phyloP scores from a whole-genome alignment of 2,329 filamentous ascomycete species.

The Hymenoscyphus salicellus region DNA sequence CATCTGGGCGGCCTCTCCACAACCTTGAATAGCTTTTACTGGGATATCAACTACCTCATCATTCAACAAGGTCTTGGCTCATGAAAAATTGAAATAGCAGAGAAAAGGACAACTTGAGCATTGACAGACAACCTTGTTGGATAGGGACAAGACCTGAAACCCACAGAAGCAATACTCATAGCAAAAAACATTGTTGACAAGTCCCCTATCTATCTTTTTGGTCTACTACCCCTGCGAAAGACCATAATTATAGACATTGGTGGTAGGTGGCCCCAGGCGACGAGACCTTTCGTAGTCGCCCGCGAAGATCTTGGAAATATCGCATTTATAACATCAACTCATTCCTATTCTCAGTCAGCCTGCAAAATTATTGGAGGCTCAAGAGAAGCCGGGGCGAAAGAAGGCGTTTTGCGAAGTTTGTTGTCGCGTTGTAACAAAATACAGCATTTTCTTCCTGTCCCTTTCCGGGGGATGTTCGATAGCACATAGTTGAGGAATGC shows the following conservation, averaged over 20 bases:
- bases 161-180: neutral
- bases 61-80: neutral
- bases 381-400: neutral
- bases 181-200: neutral
- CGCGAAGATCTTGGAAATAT: neutral
- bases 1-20: neutral
- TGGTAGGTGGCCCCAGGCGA: neutral
- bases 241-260: neutral
- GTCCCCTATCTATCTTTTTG: neutral
- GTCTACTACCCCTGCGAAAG: neutral
- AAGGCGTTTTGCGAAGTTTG: neutral
- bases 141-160: neutral
- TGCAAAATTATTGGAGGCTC: neutral
- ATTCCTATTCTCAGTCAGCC: neutral
- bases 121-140: neutral
- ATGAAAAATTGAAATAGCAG: neutral
- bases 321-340: neutral
- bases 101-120: neutral
- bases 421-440: neutral
- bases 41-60: neutral
- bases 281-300: neutral
- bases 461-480: neutral
- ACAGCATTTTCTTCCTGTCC: neutral
- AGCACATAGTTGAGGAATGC: neutral
- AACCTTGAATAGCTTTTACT: neutral